Base-by-base conservation (phyloP, 192 early-diverging fungal species). In the Neocallimastix lanati region DNA sequence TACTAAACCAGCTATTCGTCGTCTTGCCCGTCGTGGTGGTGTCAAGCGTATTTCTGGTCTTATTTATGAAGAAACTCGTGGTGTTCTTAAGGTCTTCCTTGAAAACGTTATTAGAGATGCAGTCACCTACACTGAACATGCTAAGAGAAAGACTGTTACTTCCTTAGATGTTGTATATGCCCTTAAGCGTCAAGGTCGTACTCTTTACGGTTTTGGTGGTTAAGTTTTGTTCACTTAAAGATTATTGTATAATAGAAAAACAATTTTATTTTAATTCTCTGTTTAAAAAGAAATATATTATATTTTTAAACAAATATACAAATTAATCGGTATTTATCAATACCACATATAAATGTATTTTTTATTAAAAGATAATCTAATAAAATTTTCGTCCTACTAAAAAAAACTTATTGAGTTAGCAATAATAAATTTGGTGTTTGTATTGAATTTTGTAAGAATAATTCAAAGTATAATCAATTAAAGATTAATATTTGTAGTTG, bases 1-100 rank as follows among this genome's bases (percentile, higher is more conserved):
- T 86, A 97, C 96, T 85, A 97, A 97, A 91, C 96, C 96, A 77
- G 96, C 96, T 80, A 98, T 98, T 85, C 95, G 95, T 87, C 96
- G 96, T 94, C 95, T 98, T 81, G 96, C 96, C 29, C 94, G 96
- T 86, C 94, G 96, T 94, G 96, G 96, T 82, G 96, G 96, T 92
- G 96, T 98, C 91, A 98, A 98, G 94, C 95, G 96, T 93, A 98
- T 98, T 92, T 96, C 95, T 78, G 96, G 96, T 80, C 94, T 98
- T 82, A 98, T 98, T 88, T 98, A 98, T 90, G 96, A 98, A 85
- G 96, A 98, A 89, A 98, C 96, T 86, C 95, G 96, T 85, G 91
- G 90, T 82, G 96, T 98, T 81, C 92, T 98, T 86, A 98, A 98
- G 93, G 90, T 92, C 81, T 98, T 98, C 91, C 93, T 98, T 82